Evolutionary conservation across 495 filamentous ascomycete genomes (phyloP).

Genomic region (Penicillium lividum): DNA sequence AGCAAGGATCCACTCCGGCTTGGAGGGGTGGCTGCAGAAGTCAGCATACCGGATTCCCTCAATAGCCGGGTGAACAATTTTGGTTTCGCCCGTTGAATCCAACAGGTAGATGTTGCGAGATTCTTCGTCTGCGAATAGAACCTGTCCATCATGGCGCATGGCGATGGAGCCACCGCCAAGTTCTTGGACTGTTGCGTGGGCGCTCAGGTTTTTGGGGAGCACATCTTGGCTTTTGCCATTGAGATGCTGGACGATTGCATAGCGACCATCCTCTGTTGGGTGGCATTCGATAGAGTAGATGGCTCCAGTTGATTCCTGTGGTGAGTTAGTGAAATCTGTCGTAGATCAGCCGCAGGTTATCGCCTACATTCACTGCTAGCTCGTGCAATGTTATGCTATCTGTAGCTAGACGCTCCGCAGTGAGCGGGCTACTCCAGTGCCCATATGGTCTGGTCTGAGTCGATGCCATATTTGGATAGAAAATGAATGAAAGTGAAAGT

Average conservation of each 20-base stretch:
- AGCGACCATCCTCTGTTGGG: slow-evolving; percentile 39
- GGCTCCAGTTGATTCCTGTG: slow-evolving; percentile 28
- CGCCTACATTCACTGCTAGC: slow-evolving; percentile 29
- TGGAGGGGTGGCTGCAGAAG: slow-evolving; percentile 36
- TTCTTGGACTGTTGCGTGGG: slow-evolving; percentile 45
- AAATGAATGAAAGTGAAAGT: neutral
- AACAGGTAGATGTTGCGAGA: slow-evolving; percentile 40
- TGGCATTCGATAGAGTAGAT: slow-evolving; percentile 47
- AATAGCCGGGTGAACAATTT: slow-evolving; percentile 21
- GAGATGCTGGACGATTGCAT: slow-evolving; percentile 40
- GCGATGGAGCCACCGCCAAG: slow-evolving; percentile 31
- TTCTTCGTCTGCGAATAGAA: slow-evolving; percentile 44
- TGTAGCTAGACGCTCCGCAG: slow-evolving; percentile 36
- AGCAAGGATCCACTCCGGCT: slow-evolving; percentile 40
- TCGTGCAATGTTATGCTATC: slow-evolving; percentile 33
- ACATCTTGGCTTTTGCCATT: slow-evolving; percentile 34
- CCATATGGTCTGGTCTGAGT: slow-evolving; percentile 40
- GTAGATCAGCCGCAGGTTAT: neutral
- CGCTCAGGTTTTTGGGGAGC: slow-evolving; percentile 42
- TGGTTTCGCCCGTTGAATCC: slow-evolving; percentile 26
- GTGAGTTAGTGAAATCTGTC: neutral
- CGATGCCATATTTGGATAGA: slow-evolving; percentile 7
- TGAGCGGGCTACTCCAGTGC: slow-evolving; percentile 46
- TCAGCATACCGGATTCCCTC: slow-evolving; percentile 38
- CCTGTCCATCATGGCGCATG: slow-evolving; percentile 29